Conservation (phyloP, 176 grass and related monocot genomes). For the Leersia perrieri region DNA sequence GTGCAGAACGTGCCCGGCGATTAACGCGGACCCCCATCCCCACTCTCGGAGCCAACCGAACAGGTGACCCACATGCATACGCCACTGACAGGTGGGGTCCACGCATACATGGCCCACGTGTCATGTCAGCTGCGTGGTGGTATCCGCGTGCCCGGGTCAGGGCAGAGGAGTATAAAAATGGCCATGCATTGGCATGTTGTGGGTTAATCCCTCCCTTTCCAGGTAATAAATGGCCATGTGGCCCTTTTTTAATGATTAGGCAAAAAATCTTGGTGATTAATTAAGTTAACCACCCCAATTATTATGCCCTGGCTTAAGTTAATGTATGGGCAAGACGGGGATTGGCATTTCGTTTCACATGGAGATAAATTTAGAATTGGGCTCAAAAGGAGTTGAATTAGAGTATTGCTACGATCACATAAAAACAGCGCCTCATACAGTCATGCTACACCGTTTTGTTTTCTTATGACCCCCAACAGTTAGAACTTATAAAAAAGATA, state of each 20-base stretch:
- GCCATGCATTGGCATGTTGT: conserved; percentile 71
- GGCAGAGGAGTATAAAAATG: conserved; percentile 43
- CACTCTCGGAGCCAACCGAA: not conserved
- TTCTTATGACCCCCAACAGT: not conserved
- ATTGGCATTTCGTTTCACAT: conserved; percentile 28
- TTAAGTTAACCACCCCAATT: conserved; percentile 47
- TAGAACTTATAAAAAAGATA: too few relatives aligned
- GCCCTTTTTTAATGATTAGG: conserved; percentile 42
- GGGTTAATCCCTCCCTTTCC: conserved; percentile 81
- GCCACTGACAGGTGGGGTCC: not conserved
- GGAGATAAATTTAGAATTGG: not conserved
- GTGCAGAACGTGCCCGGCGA: conserved; percentile 84
- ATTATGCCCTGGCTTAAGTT: conserved; percentile 25
- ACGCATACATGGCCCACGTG: not conserved
- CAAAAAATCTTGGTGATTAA: conserved; percentile 55
- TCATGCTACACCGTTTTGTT: not conserved
- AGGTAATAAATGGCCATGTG: conserved; percentile 76
- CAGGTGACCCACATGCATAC: not conserved
- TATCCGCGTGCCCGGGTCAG: not conserved
- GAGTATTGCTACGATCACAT: conserved; percentile 9
- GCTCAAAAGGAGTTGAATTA: not conserved
- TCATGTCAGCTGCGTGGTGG: not conserved
- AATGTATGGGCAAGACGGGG: conserved; percentile 24
- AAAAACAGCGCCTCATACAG: not conserved
- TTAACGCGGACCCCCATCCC: conserved; percentile 74